Base-by-base conservation (phyloP, 495 filamentous ascomycete species). In the Penicillium bialowiezense region DNA sequence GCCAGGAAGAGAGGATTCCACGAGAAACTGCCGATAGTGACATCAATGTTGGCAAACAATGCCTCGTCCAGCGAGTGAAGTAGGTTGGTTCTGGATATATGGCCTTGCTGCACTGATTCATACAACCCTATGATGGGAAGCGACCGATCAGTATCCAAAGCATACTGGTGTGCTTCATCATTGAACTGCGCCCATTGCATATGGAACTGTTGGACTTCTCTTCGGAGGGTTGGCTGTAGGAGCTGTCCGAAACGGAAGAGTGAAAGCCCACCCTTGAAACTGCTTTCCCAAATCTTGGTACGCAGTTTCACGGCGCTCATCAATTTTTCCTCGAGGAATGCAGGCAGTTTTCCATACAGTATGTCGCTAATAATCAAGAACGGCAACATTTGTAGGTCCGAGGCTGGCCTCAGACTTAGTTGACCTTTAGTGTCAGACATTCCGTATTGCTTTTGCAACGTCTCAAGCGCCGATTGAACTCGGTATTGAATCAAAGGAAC, bases 1-100 rank as follows among this genome's bases (percentile, higher is more conserved):
- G 71, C 75, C 0, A 78, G 53, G 41, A 72, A 67, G 8, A 75
- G 35, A 7, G 70, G 37, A 14, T 51, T 62, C 72, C 72, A 76
- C 1, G 69, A 61, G 1, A 75, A 13, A 5, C 51, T 65, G 6
- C 64, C 60, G 5, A 63, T 64, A 0, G 72, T 72, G 1, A 76
- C 72, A 46, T 78, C 75, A 0, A 78, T 51, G 42, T 78, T 76
- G 1, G 69, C 73, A 50, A 65, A 76, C 1, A 76, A 60, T 44
- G 62, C 60, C 48, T 77, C 74, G 44, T 72, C 71, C 8, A 77
- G 5, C 1, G 72, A 75, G 15, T 75, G 67, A 2, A 63, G 48
- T 2, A 72, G 24, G 35, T 72, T 35, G 23, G 62, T 54, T 8
- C 41, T 36, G 0, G 39, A 56, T n/a, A 69, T 54, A 3, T 36